Percentiles rank a stretch among this genome's conserved stretches.
Conservation (phyloP, 208 protist species). For the Balamuthia mandrillaris region DNA sequence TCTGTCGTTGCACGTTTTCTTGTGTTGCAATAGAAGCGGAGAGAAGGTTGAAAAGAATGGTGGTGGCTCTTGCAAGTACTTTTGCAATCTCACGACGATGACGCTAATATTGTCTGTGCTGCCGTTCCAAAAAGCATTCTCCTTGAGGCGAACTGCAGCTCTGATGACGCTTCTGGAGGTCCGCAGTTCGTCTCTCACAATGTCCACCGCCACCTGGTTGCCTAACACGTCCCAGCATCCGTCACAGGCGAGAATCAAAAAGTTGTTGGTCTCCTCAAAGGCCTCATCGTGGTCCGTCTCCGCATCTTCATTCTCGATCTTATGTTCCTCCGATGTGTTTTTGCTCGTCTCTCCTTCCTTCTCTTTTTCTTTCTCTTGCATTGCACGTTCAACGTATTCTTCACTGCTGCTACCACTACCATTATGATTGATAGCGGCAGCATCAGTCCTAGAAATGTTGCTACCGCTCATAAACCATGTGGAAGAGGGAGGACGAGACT, state of each 20-base stretch:
- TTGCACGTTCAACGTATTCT: too few species aligned
- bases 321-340: too few species aligned
- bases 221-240: constrained; percentile 29
- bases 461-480: too few species aligned
- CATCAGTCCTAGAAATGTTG: too few species aligned
- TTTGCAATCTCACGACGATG: neutral
- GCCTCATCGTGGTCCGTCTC: too few species aligned
- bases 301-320: too few species aligned
- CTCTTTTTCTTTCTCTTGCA: too few species aligned
- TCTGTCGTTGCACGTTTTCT: neutral
- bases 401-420: too few species aligned
- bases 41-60: neutral
- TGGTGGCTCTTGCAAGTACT: neutral
- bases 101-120: constrained; percentile 8
- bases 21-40: neutral
- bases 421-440: too few species aligned
- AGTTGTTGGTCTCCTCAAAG: too few species aligned
- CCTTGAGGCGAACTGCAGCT: neutral
- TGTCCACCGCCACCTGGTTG: constrained; percentile 33
- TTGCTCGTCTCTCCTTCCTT: too few species aligned
- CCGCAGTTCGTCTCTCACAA: neutral
- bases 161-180: neutral
- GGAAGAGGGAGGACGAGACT: too few species aligned
- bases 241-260: constrained; percentile 34
- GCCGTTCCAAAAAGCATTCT: constrained; percentile 8